These are phyloP conservation scores for Chrysopogon serrulatus DNA, from an alignment of 176 grass and related monocot species.

Conservation along the genomic window DNA sequence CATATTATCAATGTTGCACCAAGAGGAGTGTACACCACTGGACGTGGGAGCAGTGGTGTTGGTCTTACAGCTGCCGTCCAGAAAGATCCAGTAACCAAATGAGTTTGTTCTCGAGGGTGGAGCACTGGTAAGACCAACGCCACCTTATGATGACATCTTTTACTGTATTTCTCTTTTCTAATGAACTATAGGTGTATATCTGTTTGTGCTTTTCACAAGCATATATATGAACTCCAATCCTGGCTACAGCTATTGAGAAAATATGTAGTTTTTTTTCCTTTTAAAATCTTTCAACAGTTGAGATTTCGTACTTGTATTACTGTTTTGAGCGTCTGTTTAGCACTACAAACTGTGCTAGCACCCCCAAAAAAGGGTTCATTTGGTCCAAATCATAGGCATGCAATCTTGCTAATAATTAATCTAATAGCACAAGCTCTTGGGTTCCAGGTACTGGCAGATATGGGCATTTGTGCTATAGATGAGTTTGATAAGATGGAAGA, in stretches of 20 bases:
- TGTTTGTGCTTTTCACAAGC: not conserved
- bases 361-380: not conserved
- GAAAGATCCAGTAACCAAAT: slow-evolving; percentile 94
- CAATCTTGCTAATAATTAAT: not conserved
- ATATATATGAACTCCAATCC: not conserved
- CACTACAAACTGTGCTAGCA: not conserved
- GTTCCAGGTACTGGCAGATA: slow-evolving; percentile 92
- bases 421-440: not conserved
- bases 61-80: slow-evolving; percentile 97
- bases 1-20: slow-evolving; percentile 99
- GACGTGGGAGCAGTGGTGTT: slow-evolving; percentile 93
- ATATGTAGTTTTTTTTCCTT: not conserved
- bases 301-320: not conserved
- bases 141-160: not conserved
- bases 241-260: not conserved
- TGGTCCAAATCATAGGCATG: not conserved
- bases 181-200: not conserved
- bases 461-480: slow-evolving; percentile 99
- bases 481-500: slow-evolving; percentile 99
- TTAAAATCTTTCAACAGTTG: not conserved
- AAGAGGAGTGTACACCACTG: slow-evolving; percentile 98
- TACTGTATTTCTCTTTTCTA: slow-evolving; percentile 21
- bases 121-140: slow-evolving; percentile 66
- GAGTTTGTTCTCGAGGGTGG: slow-evolving; percentile 99
- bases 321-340: not conserved